Conservation (phyloP, 441 rosid species). For the Erysimum pusillum region DNA sequence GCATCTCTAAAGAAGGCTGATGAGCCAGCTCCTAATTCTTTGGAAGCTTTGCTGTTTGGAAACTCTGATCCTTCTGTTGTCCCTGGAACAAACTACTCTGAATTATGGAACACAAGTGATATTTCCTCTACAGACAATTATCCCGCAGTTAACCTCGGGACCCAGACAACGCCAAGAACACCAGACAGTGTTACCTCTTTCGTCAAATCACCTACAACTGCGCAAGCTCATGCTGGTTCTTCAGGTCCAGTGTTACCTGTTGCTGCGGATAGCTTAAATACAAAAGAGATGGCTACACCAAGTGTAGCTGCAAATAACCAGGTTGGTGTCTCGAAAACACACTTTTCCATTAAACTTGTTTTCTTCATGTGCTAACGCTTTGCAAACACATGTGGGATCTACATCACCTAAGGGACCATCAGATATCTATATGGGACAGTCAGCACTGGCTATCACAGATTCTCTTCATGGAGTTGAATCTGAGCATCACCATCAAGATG, state of each 20-base stretch:
- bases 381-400: slow-evolving; percentile 50
- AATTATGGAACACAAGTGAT: slow-evolving; percentile 38
- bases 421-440: slow-evolving; percentile 42
- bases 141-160: slow-evolving; percentile 35
- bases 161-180: slow-evolving; percentile 25
- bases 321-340: slow-evolving; percentile 48
- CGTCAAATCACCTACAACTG: slow-evolving; percentile 38
- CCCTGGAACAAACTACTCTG: slow-evolving; percentile 34
- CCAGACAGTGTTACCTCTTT: slow-evolving; percentile 26
- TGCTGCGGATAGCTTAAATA: slow-evolving; percentile 38
- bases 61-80: slow-evolving; percentile 54
- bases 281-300: slow-evolving; percentile 43
- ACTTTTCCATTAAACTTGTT: slow-evolving; percentile 5
- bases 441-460: slow-evolving; percentile 45
- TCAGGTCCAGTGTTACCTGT: slow-evolving; percentile 30
- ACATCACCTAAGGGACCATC: slow-evolving; percentile 47
- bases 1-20: slow-evolving; percentile 46
- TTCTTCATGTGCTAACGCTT: slow-evolving; percentile 27
- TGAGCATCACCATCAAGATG: slow-evolving; percentile 46
- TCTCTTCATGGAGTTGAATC: slow-evolving; percentile 48
- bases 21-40: slow-evolving; percentile 54
- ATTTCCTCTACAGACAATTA: slow-evolving; percentile 39
- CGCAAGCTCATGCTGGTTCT: slow-evolving; percentile 42
- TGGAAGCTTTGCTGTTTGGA: slow-evolving; percentile 76
- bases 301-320: slow-evolving; percentile 47